Evolutionary conservation across 2,329 filamentous ascomycete species (phyloP), one percentile per base, ranked within the genome.

Genomic region (Thelonectria olida): DNA sequence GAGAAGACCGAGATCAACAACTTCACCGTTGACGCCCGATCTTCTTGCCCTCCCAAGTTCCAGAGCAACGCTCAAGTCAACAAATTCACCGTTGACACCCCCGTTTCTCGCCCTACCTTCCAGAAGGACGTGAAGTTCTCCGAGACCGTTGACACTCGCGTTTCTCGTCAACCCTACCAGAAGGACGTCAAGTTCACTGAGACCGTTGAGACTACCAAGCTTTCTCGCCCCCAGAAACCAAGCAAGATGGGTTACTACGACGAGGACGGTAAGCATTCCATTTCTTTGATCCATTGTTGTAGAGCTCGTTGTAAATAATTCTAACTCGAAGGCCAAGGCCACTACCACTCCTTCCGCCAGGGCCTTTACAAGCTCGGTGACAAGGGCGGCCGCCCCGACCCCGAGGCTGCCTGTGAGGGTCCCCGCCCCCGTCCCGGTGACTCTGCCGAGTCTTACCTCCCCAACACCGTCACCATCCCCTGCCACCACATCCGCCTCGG

Each of bases 401-500:
- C 79, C 67, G 82, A 86, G 76, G 72, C 64, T 76, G 8, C 75
- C 57, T 70, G 69, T 38, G 70, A 73, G 45, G 68, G 67, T 65
- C 61, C 73, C 68, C 70, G 72, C 51, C 66, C 70, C 62, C 68
- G 73, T 59, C 57, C 60, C 56, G 67, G 65, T 54, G 70, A 70
- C 59, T 63, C 74, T 50, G 70, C 73, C 62, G 75, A 73, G 61
- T 68, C 74, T 49, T 75, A 76, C 68, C 72, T 83, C 62, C 85
- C 90, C 78, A 94, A 96, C 87, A 97, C 93, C 73, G 94, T 98
- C 80, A 95, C 94, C 78, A 97, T 99, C 81, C 96, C 96, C 70
- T 97, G 93, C 91, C 93, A 99, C 89, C 96, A 98, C 88, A 95
- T 99, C 85, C 96, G 96, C 85, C 92, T 98, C 75, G 96, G 96